phyloP scores from a whole-genome alignment of 495 filamentous ascomycete genomes.

The Daldinia grandis region DNA sequence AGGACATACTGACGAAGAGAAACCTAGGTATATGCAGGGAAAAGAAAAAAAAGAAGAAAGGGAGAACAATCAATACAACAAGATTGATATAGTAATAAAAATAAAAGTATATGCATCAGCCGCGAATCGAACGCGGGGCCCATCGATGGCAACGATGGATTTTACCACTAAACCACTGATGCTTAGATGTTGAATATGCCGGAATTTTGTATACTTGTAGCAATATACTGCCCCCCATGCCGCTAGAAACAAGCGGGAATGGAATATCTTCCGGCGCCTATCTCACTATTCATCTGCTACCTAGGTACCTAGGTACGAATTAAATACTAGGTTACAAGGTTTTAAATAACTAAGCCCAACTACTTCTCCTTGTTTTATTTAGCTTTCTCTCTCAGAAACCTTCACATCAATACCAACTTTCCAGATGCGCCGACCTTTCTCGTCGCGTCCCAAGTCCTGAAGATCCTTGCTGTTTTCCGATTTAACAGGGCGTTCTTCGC shows the following conservation, averaged over 20 bases:
- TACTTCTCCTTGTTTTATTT: background rate
- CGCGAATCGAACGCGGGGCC: constrained; percentile 62
- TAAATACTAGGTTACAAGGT: background rate
- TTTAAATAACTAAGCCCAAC: no score
- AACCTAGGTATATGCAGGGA: background rate
- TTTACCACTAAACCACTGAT: constrained; percentile 63
- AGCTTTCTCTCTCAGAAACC: background rate
- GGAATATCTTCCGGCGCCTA: background rate
- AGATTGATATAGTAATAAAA: background rate
- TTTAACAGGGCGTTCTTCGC: constrained; percentile 58
- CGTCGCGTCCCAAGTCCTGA: constrained; percentile 39
- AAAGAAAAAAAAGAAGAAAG: background rate
- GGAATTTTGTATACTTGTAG: background rate
- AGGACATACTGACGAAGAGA: background rate
- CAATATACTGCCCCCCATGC: background rate
- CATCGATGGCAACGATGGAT: constrained; percentile 64
- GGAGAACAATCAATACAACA: background rate
- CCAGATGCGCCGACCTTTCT: constrained; percentile 39
- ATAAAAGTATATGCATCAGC: constrained; percentile 52
- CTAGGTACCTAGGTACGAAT: background rate
- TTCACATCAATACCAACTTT: constrained; percentile 32
- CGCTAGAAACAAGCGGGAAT: background rate
- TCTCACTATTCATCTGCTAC: no score
- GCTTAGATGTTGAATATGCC: constrained; percentile 8
- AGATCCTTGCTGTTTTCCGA: constrained; percentile 41